Base-by-base conservation (phyloP, 495 filamentous ascomycete genomes). In the Podospora pseudocomata region DNA sequence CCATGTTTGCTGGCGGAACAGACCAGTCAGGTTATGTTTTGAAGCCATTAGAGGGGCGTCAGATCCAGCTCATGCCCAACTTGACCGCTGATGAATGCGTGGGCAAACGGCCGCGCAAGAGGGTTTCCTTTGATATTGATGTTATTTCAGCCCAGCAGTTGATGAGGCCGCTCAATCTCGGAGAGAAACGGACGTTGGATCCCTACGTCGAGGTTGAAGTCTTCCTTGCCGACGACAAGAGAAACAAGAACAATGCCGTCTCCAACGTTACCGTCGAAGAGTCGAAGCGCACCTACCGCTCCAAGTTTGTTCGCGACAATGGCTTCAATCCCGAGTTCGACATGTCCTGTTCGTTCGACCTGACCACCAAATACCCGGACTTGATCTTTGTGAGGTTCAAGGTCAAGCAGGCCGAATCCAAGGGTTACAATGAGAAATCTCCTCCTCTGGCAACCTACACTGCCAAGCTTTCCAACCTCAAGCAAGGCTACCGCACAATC, bases 141-240 rank as follows among this genome's bases (percentile, higher is more conserved):
- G 86, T 97, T 69, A 89, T 97, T 73, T 97, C 95, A 16, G 95
- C 94, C 9, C 95, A 98, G 73, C 93, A 97, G 71, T 87, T 99
- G 28, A 96, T 94, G 73, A 87, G 92, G 11, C 93, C 94, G 2
- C 87, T 86, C 64, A 87, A 82, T 57, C 81, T 93, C 58, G 85
- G 85, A 56, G 81, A 86, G 2, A 90, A 91, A 67, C 89, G 90
- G 64, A 88, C 85, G 64, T 86, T 98, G 70, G 93, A 97, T 74
- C 93, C 95, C 0, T 99, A 95, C 72, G 86, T 98, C 64, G 94
- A 97, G 72, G 88, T 98, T 39, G 95, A 99, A 76, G 89, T 98
- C 77, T 93, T 95, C 75, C 89, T 91, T 70, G 94, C 95, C 4
- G 95, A 97, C 76, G 94, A 97, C 80, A 95, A 93, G 78, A 75